These are phyloP conservation scores for Didymella sp. DNA, from an alignment of 2,329 filamentous ascomycete genomes.

Conservation along the genomic window DNA sequence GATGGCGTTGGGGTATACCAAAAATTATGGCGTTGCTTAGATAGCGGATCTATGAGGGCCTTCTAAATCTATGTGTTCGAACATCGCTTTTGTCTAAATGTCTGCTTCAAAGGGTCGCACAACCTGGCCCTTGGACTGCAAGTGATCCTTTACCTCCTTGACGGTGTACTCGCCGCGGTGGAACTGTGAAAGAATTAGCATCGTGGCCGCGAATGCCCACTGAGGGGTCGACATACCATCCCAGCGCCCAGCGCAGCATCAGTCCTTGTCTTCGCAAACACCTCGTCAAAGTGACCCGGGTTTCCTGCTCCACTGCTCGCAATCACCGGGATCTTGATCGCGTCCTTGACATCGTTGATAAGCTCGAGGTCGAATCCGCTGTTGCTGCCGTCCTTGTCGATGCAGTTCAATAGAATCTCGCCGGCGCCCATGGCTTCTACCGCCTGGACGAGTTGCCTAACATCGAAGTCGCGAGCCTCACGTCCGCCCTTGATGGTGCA, in stretches of 20 bases:
- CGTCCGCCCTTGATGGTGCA: slow-evolving; percentile 96
- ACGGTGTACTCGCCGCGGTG: slow-evolving; percentile 96
- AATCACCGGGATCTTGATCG: slow-evolving; percentile 91
- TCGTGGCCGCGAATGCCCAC: neutral
- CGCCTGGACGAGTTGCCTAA: slow-evolving; percentile 83
- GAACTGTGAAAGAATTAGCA: slow-evolving; percentile 62
- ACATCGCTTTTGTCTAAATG: slow-evolving; percentile 14
- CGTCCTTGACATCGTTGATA: slow-evolving; percentile 84
- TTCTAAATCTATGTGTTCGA: slow-evolving; percentile 1
- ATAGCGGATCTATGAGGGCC: neutral
- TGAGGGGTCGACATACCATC: slow-evolving; percentile 65
- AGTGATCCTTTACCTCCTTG: slow-evolving; percentile 85
- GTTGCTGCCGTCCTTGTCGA: slow-evolving; percentile 95
- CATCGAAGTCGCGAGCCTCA: slow-evolving; percentile 92
- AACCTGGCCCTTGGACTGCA: slow-evolving; percentile 73
- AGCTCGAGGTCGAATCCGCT: slow-evolving; percentile 94
- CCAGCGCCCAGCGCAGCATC: slow-evolving; percentile 95
- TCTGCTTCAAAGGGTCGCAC: slow-evolving; percentile 76
- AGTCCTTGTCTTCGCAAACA: slow-evolving; percentile 83
- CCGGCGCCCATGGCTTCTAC: slow-evolving; percentile 96
- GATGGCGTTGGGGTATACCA: slow-evolving; percentile 33
- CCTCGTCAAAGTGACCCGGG: slow-evolving; percentile 86
- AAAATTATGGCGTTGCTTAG: slow-evolving; percentile 26
- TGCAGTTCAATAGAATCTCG: slow-evolving; percentile 95
- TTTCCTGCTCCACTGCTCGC: slow-evolving; percentile 91